Evolutionary conservation across 2,329 filamentous ascomycete genomes (phyloP).

Genomic region (Aspergillus awamori): DNA sequence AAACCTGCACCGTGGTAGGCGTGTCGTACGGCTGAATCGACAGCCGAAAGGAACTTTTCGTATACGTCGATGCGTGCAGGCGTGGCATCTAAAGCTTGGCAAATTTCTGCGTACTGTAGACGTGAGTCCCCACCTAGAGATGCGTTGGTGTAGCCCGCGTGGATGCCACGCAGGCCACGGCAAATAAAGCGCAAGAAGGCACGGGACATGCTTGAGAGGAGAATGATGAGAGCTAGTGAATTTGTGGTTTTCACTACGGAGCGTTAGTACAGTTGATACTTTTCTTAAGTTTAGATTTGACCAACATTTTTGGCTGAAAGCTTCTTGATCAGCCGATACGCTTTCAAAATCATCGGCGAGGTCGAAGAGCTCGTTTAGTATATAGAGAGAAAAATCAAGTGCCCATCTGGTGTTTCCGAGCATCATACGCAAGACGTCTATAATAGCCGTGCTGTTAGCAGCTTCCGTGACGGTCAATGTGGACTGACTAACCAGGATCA

Average conservation of each 20-base stretch:
- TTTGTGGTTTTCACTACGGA: constrained; percentile 38
- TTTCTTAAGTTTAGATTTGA: not conserved
- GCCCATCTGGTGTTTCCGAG: constrained; percentile 79
- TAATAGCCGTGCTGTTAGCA: not conserved
- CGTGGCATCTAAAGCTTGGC: constrained; percentile 54
- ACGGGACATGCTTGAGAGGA: constrained; percentile 74
- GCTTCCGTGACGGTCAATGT: not conserved
- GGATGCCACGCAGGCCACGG: constrained; percentile 63
- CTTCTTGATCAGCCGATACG: constrained; percentile 36
- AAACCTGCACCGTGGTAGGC: constrained; percentile 56
- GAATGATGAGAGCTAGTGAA: constrained; percentile 54
- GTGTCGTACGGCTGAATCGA: constrained; percentile 66
- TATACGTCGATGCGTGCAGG: constrained; percentile 64
- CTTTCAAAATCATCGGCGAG: constrained; percentile 45
- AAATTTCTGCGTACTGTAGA: constrained; percentile 56
- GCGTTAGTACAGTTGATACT: constrained; percentile 8
- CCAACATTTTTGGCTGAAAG: constrained; percentile 42
- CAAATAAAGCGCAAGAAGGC: constrained; percentile 71
- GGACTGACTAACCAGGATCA: constrained; percentile 57
- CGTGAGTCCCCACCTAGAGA: constrained; percentile 42
- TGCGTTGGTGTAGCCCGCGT: constrained; percentile 46
- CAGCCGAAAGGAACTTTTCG: constrained; percentile 64
- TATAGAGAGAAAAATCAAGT: constrained; percentile 64
- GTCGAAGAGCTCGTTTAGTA: constrained; percentile 57
- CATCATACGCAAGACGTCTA: constrained; percentile 72